Evolutionary conservation across 495 filamentous ascomycete genomes (phyloP), one percentile per base, ranked within the genome.

Genomic region (Jackrogersella minutella): DNA sequence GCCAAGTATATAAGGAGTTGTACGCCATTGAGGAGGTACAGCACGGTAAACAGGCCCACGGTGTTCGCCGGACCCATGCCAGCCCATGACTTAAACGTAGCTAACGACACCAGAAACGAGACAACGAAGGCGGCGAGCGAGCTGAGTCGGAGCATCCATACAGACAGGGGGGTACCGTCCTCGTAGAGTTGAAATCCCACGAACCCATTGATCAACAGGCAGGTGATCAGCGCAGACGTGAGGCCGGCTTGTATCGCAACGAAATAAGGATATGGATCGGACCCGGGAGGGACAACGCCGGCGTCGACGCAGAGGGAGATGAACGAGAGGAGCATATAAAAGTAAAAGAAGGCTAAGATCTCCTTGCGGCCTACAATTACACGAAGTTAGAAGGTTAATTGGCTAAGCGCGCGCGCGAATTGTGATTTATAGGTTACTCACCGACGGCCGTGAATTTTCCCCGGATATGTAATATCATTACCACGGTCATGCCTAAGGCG

Each of bases 101-200:
- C 87, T 33, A 99, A 84, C 16, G 92, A 89, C 31, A 98, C 88
- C 40, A 93, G 87, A 69, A 92, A 92, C 33, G 91, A 91, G 73
- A 99, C 86, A 58, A 91, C 77, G 78, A 97, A 98, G 83, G 96
- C 95, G 50, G 80, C 86, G 1, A 88, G 78, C 2, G 91, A 95
- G 58, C 83, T 87, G 9, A 91, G 70, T 28, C 96, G 88, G 50
- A 99, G 82, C 58, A 97, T 86, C 95, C 94, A 99, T 26, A 99
- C 87, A 0, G 94, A 97, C 33, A 97, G 83, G 6, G 89, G 88
- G 1, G 95, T 99, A n/a, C 95, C 95, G 75, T 99, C 95, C 77
- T 99, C 95, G 76, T 98, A 99, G 4, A 99, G 85, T 78, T 98
- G 96, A 79, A 98, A 99, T 33, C 95, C 95, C 37, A 99, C 94